A percentile compares a stretch with the other conserved stretches of the same genome.
These are phyloP conservation scores for Edaphochlamys debaryana DNA, from an alignment of 139 green algal species.

Conservation along the genomic window DNA sequence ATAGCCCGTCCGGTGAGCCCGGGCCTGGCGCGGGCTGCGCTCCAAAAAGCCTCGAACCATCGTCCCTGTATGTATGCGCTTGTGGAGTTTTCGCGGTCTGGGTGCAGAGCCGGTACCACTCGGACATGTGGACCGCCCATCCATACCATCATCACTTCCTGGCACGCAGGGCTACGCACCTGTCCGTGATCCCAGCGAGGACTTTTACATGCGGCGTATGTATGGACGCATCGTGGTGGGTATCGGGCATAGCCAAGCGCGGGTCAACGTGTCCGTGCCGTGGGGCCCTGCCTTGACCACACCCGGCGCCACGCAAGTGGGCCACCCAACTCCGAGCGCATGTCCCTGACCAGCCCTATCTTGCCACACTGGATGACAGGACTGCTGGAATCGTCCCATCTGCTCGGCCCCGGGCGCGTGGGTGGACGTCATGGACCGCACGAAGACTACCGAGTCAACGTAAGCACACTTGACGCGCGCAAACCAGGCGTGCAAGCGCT, in stretches of 20 bases:
- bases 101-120: too few relatives aligned
- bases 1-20: too few relatives aligned
- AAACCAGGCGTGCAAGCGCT: too few relatives aligned
- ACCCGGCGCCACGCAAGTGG: too few relatives aligned
- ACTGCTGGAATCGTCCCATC: constrained; percentile 97
- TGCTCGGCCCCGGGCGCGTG: constrained; percentile 86
- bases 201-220: constrained; percentile 96
- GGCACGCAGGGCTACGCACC: constrained; percentile 86
- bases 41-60: too few relatives aligned
- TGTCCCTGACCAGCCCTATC: background rate
- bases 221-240: constrained; percentile 90
- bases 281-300: background rate
- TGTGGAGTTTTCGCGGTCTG: too few relatives aligned
- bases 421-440: constrained; percentile 92
- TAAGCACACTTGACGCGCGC: too few relatives aligned
- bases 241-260: background rate
- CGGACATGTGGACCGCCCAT: too few relatives aligned
- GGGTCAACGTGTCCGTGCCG: background rate
- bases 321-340: too few relatives aligned
- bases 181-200: constrained; percentile 87
- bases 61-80: too few relatives aligned
- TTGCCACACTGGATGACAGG: constrained; percentile 56
- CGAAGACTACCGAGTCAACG: constrained; percentile 49
- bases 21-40: too few relatives aligned
- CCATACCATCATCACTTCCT: too few relatives aligned